Conservation (phyloP, 495 filamentous ascomycete species). For the Penicillium pancosmium region DNA sequence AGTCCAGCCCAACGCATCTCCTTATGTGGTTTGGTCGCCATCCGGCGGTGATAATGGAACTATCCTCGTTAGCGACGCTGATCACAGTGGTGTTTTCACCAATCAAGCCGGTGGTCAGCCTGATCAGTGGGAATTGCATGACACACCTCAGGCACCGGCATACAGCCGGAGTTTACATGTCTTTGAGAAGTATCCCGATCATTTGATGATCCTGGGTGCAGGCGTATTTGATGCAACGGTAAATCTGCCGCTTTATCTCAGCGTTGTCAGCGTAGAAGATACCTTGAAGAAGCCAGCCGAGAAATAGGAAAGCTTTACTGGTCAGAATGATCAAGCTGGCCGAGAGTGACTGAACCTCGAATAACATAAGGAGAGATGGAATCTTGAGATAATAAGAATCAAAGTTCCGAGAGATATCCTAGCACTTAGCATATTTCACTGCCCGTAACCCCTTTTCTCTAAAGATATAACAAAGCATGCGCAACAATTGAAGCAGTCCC, state of each 20-base stretch:
- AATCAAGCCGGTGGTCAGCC: conserved; percentile 51
- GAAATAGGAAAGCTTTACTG: conserved; percentile 7
- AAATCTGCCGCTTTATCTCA: conserved; percentile 13
- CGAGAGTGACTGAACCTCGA: conserved; percentile 6
- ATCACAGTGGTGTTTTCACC: conserved; percentile 48
- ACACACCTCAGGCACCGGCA: conserved; percentile 35
- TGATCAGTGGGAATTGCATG: conserved; percentile 47
- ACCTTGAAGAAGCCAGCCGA: conserved; percentile 11
- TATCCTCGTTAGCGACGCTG: conserved; percentile 52
- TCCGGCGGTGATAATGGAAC: conserved; percentile 52
- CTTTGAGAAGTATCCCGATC: conserved; percentile 13
- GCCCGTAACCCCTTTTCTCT: conserved; percentile 8
- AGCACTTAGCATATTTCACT: conserved; percentile 6
- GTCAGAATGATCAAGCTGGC: conserved; percentile 8
- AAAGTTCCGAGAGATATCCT: conserved; percentile 7
- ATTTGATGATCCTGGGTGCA: conserved; percentile 17
- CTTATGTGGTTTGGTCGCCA: conserved; percentile 52
- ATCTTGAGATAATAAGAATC: conserved; percentile 8
- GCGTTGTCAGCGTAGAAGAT: conserved; percentile 13
- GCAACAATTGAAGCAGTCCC: conserved; percentile 10
- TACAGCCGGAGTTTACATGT: conserved; percentile 16
- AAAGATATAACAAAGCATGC: conserved; percentile 7
- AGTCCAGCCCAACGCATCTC: conserved; percentile 47
- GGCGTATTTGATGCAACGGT: conserved; percentile 9
- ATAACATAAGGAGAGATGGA: conserved; percentile 9